These are phyloP conservation scores for Dryas drummondii DNA, from an alignment of 306 rosid genomes.

Conservation along the genomic window DNA sequence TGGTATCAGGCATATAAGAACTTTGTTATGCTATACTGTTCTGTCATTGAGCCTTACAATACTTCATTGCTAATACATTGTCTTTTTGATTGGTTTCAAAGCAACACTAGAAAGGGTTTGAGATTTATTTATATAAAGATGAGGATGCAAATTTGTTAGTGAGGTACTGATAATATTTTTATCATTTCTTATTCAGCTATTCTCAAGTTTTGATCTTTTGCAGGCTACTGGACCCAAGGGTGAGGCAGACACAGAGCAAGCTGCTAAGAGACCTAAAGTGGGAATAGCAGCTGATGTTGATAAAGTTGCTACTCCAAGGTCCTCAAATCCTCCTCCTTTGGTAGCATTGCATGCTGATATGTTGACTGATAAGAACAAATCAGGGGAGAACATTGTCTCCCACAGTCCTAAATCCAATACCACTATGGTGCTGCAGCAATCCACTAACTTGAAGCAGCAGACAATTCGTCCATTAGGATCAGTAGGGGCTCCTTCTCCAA, in stretches of 20 bases:
- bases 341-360: constrained; percentile 48
- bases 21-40: not conserved
- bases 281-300: constrained; percentile 46
- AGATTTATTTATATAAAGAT: not conserved
- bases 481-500: constrained; percentile 36
- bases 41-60: not conserved
- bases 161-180: not conserved
- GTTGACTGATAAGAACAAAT: constrained; percentile 49
- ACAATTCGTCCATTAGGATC: constrained; percentile 45
- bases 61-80: not conserved
- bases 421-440: constrained; percentile 45
- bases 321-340: constrained; percentile 45
- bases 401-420: constrained; percentile 61
- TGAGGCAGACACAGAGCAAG: constrained; percentile 59
- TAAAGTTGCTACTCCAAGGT: constrained; percentile 53
- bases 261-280: constrained; percentile 71
- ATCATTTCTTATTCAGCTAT: constrained; percentile 11
- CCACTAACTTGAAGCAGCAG: constrained; percentile 53
- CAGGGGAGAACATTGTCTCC: constrained; percentile 34
- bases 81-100: constrained; percentile 16
- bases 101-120: constrained; percentile 9
- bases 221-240: constrained; percentile 78
- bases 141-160: constrained; percentile 11
- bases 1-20: constrained; percentile 2
- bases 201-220: constrained; percentile 28